Base-by-base conservation (phyloP, 2,329 filamentous ascomycete genomes). In the Pseudodiploospora longispora region DNA sequence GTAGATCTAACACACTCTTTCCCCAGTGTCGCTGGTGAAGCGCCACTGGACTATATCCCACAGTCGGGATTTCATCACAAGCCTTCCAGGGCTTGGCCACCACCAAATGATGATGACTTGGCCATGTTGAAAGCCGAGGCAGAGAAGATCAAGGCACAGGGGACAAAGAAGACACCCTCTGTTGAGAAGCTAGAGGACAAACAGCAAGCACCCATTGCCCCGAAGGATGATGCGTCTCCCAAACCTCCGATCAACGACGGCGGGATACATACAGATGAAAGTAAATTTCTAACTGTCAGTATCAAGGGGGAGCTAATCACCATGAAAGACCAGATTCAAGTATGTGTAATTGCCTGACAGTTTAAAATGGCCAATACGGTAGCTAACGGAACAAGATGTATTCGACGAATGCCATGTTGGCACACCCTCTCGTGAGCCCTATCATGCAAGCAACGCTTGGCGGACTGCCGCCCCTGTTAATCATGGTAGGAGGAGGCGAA, bases 1-100 rank as follows among this genome's bases (percentile, higher is more conserved):
- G 89, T 91, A 6, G 93, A 98, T 60, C 68, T 97, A 42, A 95
- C 88, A 0, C 91, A 97, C 60, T 96, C 90, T 0, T 97, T 97
- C 51, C 93, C 93, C 0, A 96, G 90, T 52, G 76, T 95, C n/a
- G 76, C 79, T 2, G 77, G 72, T 5, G 79, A 88, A 35, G 81
- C 78, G 40, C 77, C 79, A 1, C 65, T 87, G 41, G 93, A 98
- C 60, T 97, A 96, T 55, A 91, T 98, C 31, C 93, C 93, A 4
- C 68, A 82, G 1, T 75, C 83, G 53, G 93, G 93, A 0, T 97
- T 98, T 56, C 82, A 94, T 51, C 89, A 97, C 55, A 88, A 85
- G 55, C 93, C 91, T 1, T 95, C 88, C 0, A 71, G 77, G 43
- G 81, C 85, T n/a, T 98, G 93, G 93, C 93, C 93, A 8, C 91